These are phyloP conservation scores for Fusarium verrucosum DNA, from an alignment of 2,329 filamentous ascomycete species.

Conservation along the genomic window DNA sequence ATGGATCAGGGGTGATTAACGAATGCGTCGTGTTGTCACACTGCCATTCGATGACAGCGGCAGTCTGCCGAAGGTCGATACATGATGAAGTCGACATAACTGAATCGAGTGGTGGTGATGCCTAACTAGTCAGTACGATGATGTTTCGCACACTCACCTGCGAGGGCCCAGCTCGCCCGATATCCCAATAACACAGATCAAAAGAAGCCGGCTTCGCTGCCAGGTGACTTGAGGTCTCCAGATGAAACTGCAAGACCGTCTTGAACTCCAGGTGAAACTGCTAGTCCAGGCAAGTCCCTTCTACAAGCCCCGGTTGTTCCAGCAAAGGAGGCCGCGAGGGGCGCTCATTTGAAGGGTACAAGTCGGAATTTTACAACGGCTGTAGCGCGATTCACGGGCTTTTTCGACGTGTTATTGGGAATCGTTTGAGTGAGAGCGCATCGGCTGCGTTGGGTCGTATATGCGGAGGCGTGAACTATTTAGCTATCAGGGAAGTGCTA, in stretches of 20 bases:
- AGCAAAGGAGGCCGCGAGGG: neutral
- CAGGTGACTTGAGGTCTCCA: constrained; percentile 8
- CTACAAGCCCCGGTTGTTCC: constrained; percentile 25
- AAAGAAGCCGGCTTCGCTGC: neutral
- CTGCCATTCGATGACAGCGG: constrained; percentile 6
- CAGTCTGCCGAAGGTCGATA: constrained; percentile 1
- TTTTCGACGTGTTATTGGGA: neutral
- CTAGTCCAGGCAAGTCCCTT: constrained; percentile 13
- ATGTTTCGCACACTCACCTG: neutral
- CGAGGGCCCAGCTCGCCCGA: neutral
- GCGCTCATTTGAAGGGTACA: constrained; percentile 13
- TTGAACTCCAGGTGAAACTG: constrained; percentile 21
- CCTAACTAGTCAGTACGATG: too few relatives aligned
- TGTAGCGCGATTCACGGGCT: constrained; percentile 7
- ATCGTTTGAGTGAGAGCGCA: too few relatives aligned
- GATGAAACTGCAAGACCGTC: constrained; percentile 19
- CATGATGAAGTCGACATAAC: constrained; percentile 6
- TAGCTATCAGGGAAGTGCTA: too few relatives aligned
- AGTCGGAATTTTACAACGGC: constrained; percentile 18
- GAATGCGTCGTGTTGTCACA: neutral
- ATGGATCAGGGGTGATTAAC: neutral
- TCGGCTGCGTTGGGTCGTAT: too few relatives aligned
- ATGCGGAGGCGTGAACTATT: too few relatives aligned
- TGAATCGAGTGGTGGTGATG: too few relatives aligned
- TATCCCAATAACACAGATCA: neutral